Evolutionary conservation across 208 protist species (phyloP), one percentile per base, ranked within the genome.

Genomic region (Kentomonas sorsogonicus): DNA sequence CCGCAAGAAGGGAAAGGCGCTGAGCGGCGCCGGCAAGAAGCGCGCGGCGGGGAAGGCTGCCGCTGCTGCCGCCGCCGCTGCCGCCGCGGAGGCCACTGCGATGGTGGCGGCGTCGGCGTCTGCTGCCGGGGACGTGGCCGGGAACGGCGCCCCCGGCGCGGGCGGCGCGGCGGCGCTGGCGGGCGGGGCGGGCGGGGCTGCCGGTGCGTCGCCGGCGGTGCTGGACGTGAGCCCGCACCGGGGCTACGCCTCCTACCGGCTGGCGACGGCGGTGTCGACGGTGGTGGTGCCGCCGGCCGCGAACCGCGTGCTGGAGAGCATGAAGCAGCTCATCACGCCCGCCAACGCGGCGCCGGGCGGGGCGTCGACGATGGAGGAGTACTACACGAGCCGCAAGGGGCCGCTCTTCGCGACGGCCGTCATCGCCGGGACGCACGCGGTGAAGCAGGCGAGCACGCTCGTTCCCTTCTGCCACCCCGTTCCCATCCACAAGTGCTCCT

Each of bases 401-500:
- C 87, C 87, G 1, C 65, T 94, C 25, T 94, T 94, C 46, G 80
- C 87, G 27, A 94, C 87, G 1, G 87, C 87, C 13, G 81, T 91
- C 6, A 86, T 94, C 57, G 91, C 93, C 0, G 93, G 91, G 41
- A 97, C 91, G 6, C 95, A 95, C 77, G 96, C 88, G 0, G 95
- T 93, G 13, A 98, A 98, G 74, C 85, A 89, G 44, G 82, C 91
- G 15, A 80, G 72, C 53, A 82, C 89, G 38, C 62, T 98, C 38
- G 91, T 98, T 22, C 96, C 96, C 1, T 96, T 98, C 45, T 98
- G 96, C 67, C 96, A 98, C 69, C 86, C 94, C 3, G 62, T 97
- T 0, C 72, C 79, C 9, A 87, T 98, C 53, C 82, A 93, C 48
- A 77, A 77, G 34, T 96, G 89, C 72, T 87, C 89, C 56, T 86